Base-by-base conservation (phyloP, 352 stramenopile genomes). In the Phytopythium boreale region DNA sequence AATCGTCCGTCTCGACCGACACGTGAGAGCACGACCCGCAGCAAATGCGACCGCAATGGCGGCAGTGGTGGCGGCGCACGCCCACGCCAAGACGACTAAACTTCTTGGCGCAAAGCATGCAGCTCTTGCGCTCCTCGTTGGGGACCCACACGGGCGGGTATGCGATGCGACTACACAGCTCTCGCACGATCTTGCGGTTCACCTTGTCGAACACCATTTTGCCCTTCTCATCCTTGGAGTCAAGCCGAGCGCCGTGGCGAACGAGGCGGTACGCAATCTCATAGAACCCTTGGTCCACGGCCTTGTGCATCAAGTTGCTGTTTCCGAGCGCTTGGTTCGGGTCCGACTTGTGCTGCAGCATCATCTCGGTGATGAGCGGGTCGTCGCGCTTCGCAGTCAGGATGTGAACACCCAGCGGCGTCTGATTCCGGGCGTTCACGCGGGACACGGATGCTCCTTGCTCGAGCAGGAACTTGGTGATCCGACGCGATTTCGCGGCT, bases 191-290 rank as follows among this genome's bases (percentile, higher is more conserved):
- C 63, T 87, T 87, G 52, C 79, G 77, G 63, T 92, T 83, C 24
- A 88, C 79, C 71, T 94, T 94, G 37, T 94, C 87, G 56, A 92
- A 96, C 9, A 94, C 84, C 76, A 92, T 94, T 49, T 79, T 79
- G 22, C 76, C 83, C 24, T 86, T 75, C 27, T 82, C 79, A 59
- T 95, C 87, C 73, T 93, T 92, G 56, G 70, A 59, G 50, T 95
- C 81, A 5, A 95, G 64, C 0, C 87, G 87, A 8, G 80, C 87
- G n/a, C 87, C 87, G 43, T 93, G 79, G 1, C 83, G 82, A 34
- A 95, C 87, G 24, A 95, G 75, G 19, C 87, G 82, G 56, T 74
- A 84, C 10, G 85, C 87, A 34, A 94, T 93, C 62, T 95, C 83
- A 24, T 78, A 80, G 19, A 92, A 74, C 19, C 75, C 72, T 44